Base-by-base conservation (phyloP, 306 rosid species). In the Neltuma alba region DNA sequence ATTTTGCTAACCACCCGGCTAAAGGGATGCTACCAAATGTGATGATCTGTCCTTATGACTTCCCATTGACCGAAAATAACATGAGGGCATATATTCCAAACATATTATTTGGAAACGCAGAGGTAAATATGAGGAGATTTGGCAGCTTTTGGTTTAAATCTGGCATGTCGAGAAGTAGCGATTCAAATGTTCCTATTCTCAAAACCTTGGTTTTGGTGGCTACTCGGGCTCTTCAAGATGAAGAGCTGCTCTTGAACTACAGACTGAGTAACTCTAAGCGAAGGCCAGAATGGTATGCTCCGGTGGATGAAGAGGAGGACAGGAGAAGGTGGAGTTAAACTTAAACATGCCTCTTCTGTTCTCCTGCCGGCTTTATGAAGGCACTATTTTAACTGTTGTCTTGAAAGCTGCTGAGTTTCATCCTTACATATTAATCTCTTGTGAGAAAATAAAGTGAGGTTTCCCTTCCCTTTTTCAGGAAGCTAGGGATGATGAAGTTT, bases 221-320 rank as follows among this genome's bases (percentile, higher is more conserved):
- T 54, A 92, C 94, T 34, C 79, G 94, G 66, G 83, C 92, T 30
- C 89, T 94, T 71, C 85, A 85, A 72, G 83, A 95, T 79, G 99
- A 92, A 79, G 98, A 92, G 80, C 79, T 95, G 16, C 90, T 95
- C 77, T 79, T 95, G 75, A 95, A 95, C 82, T 95, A 95, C 83
- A 86, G 98, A 83, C 79, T 92, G 84, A 95, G 97, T 91, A 95
- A 91, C 90, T 61, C 91, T 7, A 92, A 89, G 72, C 87, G 86
- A 72, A 81, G 92, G 67, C 98, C 98, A 0, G 89, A 83, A 45
- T 95, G 99, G 98, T 92, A 91, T 76, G 66, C 80, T 76, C 91
- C 97, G 0, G 99, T 95, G 33, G 93, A 95, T 67, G 97, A 92
- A 84, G 99, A 92, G 83, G 99, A 92, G 84, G 99, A 95, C 70